Evolutionary conservation across 257 asterid species (phyloP).

Genomic region (Voacanga thouarsii): DNA sequence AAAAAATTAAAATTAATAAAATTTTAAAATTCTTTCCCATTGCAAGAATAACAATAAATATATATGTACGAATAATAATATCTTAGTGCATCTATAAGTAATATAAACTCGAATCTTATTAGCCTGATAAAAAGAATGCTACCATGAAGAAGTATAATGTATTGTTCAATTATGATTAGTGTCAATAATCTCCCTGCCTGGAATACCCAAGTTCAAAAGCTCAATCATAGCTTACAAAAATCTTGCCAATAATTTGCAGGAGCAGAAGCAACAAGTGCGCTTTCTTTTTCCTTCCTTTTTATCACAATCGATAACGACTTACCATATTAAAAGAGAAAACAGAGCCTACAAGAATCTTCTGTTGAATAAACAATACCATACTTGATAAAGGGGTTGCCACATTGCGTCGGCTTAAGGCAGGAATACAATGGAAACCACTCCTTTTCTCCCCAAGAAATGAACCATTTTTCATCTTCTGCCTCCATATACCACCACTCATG

Average conservation of each 20-base stretch:
- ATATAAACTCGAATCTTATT: too few relatives aligned
- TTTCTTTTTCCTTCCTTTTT: background rate
- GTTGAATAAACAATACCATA: constrained; percentile 11
- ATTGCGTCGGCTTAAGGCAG: background rate
- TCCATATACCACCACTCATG: constrained; percentile 21
- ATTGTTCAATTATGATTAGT: too few relatives aligned
- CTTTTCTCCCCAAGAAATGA: background rate
- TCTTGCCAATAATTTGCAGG: background rate
- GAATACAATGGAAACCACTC: background rate
- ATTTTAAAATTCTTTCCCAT: too few relatives aligned
- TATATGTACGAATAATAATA: too few relatives aligned
- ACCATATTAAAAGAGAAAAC: background rate
- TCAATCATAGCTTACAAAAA: background rate
- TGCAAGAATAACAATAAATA: too few relatives aligned
- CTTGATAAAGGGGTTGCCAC: constrained; percentile 9
- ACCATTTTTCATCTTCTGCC: background rate
- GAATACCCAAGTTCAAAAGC: background rate
- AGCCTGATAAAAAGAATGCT: too few relatives aligned
- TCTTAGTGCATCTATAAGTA: too few relatives aligned
- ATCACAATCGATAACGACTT: background rate
- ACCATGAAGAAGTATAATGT: too few relatives aligned
- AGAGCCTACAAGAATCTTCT: constrained; percentile 4
- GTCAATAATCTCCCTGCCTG: too few relatives aligned
- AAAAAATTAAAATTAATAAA: too few relatives aligned
- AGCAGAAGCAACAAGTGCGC: background rate